phyloP scores from a whole-genome alignment of 495 filamentous ascomycete species.

The Neurospora sp. region DNA sequence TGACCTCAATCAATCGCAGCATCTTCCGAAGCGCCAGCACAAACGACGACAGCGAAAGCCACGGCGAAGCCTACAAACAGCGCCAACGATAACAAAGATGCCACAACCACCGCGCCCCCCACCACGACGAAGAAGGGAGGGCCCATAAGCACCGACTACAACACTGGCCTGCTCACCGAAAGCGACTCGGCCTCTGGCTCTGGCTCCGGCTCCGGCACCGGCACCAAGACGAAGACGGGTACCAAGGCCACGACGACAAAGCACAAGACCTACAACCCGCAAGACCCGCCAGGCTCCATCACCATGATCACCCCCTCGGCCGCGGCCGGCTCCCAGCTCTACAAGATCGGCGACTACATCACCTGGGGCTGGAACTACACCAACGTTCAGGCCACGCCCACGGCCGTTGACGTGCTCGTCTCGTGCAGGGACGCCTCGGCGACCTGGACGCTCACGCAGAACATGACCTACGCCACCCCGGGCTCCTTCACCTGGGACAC shows the following conservation, averaged over 20 bases:
- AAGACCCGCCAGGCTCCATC: conserved; percentile 59
- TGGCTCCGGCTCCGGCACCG: conserved; percentile 11
- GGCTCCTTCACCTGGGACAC: conserved; percentile 68
- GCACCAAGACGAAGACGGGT: conserved; percentile 10
- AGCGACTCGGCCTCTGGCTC: conserved; percentile 4
- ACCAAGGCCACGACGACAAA: conserved; percentile 28
- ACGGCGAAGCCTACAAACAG: not conserved
- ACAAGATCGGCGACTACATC: conserved; percentile 77
- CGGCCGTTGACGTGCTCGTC: conserved; percentile 70
- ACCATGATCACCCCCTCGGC: conserved; percentile 67
- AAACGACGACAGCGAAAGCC: not conserved
- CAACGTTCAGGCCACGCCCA: conserved; percentile 64
- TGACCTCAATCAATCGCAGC: conserved; percentile 13
- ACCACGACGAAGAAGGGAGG: conserved; percentile 2
- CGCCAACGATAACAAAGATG: not conserved
- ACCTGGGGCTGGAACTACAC: conserved; percentile 97
- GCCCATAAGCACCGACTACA: conserved; percentile 3
- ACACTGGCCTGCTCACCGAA: conserved; percentile 18
- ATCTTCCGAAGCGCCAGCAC: conserved; percentile 1
- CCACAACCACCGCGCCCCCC: conserved; percentile 1
- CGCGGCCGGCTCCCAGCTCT: conserved; percentile 54
- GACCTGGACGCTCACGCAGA: conserved; percentile 42
- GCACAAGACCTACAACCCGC: conserved; percentile 46
- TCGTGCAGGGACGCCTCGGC: conserved; percentile 48
- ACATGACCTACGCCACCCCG: conserved; percentile 38